Conservation (phyloP, 148 eudicot species). For the Arctostaphylos glauca region DNA sequence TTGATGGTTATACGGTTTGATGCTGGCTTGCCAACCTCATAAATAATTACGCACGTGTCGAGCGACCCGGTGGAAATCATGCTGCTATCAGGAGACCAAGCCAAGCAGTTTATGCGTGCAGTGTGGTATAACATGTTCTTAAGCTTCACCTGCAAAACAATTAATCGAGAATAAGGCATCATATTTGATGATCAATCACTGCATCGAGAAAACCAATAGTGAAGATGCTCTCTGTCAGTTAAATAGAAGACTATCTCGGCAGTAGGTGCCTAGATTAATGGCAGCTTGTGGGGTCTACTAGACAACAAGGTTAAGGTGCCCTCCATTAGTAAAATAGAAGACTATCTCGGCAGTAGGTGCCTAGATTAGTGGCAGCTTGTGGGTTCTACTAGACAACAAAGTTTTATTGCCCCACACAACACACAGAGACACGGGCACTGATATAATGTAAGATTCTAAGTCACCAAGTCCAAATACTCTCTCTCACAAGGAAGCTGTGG, state of each 20-base stretch:
- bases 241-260: not conserved
- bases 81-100: constrained; percentile 82
- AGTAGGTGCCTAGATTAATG: not conserved
- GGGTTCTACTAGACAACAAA: not conserved
- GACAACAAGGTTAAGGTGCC: not conserved
- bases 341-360: not conserved
- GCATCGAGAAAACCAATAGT: not conserved
- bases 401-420: not conserved
- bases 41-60: constrained; percentile 74
- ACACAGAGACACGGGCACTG: not conserved
- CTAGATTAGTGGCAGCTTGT: not conserved
- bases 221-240: not conserved
- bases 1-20: constrained; percentile 72
- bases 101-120: constrained; percentile 83
- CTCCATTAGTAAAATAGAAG: not conserved
- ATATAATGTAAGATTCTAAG: not conserved
- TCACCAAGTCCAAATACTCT: not conserved
- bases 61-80: constrained; percentile 93
- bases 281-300: not conserved
- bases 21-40: constrained; percentile 74
- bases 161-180: not conserved
- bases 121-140: constrained; percentile 88
- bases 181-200: not conserved
- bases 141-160: constrained; percentile 70
- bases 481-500: not conserved